phyloP scores from a whole-genome alignment of 192 early-diverging fungal species.

The Rhizophagus sp. region DNA sequence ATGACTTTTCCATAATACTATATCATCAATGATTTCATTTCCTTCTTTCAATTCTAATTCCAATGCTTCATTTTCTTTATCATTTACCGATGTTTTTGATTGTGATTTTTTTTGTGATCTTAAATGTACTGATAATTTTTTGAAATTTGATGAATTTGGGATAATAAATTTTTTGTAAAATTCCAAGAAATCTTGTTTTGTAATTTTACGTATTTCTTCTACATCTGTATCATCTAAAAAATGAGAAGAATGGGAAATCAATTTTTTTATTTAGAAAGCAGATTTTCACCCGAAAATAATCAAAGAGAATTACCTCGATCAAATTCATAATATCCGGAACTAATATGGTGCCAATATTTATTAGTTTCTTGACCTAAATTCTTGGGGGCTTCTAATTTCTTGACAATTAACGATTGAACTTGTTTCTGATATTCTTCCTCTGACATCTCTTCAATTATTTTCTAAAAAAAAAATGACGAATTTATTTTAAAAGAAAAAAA shows the following conservation, averaged over 20 bases:
- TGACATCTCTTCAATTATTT: conserved; percentile 56
- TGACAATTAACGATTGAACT: conserved; percentile 60
- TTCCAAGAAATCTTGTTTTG: conserved; percentile 49
- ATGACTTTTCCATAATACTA: conserved; percentile 47
- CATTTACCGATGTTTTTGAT: neutral
- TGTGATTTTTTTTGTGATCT: conserved; percentile 38
- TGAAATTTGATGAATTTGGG: conserved; percentile 42
- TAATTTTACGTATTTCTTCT: conserved; percentile 10
- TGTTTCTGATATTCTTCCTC: conserved; percentile 67
- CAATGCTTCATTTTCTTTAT: conserved; percentile 27
- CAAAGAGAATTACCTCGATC: conserved; percentile 36
- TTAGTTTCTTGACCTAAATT: conserved; percentile 71
- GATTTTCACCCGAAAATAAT: no score
- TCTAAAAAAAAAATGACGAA: conserved; percentile 7
- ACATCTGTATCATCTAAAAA: conserved; percentile 1
- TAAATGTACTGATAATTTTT: conserved; percentile 46
- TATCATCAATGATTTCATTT: conserved; percentile 42
- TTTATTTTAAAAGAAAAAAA: neutral
- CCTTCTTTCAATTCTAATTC: conserved; percentile 35
- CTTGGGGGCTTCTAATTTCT: conserved; percentile 73
- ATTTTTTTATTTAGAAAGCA: no score
- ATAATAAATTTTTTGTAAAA: conserved; percentile 64
- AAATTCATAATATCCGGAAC: conserved; percentile 75
- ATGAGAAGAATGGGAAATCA: no score
- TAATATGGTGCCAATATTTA: conserved; percentile 69